Conservation (phyloP, 1,284 basidiomycete genomes). For the Microbotryum silenes-acaulis region DNA sequence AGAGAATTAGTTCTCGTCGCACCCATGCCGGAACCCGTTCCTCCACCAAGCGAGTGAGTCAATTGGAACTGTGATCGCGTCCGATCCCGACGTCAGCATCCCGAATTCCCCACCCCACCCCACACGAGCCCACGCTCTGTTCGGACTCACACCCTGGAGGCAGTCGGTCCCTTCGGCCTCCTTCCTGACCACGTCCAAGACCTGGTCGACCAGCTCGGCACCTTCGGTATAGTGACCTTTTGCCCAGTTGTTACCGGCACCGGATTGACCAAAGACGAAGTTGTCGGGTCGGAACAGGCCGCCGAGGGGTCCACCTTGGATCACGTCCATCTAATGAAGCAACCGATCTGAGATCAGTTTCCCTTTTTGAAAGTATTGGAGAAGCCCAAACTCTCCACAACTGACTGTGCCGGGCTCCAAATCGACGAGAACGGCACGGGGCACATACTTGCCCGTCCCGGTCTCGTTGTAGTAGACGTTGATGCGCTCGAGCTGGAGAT, state of each 20-base stretch:
- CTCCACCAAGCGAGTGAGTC: constrained; percentile 54
- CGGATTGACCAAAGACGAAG: constrained; percentile 59
- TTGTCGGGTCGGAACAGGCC: constrained; percentile 29
- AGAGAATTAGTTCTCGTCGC: background rate
- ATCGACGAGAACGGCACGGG: constrained; percentile 88
- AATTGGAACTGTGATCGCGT: constrained; percentile 47
- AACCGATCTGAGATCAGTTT: background rate
- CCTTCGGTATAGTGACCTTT: constrained; percentile 69
- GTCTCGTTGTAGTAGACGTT: constrained; percentile 45
- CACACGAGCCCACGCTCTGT: background rate
- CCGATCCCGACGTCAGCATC: too few species aligned
- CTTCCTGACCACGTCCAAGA: constrained; percentile 60
- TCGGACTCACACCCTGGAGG: constrained; percentile 46
- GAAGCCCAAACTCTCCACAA: too few species aligned
- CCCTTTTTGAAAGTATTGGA: background rate
- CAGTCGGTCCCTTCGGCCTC: constrained; percentile 53
- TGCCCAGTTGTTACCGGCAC: constrained; percentile 50
- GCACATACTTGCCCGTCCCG: constrained; percentile 79
- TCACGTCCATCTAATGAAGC: background rate
- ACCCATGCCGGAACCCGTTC: constrained; percentile 55
- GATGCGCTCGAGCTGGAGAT: constrained; percentile 77
- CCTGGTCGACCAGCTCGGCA: constrained; percentile 84
- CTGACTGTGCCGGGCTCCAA: constrained; percentile 77
- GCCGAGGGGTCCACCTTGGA: constrained; percentile 44
- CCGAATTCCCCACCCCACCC: too few species aligned